Evolutionary conservation across 805 yeast genomes (phyloP), one percentile per base, ranked within the genome.

Genomic region (Candida hispaniensis): DNA sequence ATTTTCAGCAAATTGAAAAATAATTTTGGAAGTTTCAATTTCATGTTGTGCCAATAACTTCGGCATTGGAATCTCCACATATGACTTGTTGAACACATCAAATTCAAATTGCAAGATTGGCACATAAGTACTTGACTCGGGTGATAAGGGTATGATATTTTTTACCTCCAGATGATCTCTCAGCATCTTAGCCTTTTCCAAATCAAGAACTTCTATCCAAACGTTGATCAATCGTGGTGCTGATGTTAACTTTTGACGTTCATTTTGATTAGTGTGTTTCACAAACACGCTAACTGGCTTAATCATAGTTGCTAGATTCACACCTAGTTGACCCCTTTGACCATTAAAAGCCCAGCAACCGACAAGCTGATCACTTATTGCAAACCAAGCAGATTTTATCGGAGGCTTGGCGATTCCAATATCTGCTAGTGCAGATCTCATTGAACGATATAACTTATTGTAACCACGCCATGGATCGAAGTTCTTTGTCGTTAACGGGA

Each of bases 321-420:
- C 40, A 1, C 50, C 58, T 14, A 55, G 40, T 3, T 22, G 35
- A 9, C 59, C 60, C 7, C 30, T 15, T 7, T 38, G 25, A 2
- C 60, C 60, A 6, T 43, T 35, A 32, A 55, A 50, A 13, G 59
- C 52, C 60, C 60, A 55, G 43, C 60, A 55, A 16, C 41, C 36
- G n/a, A 44, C 38, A 6, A 41, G 25, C 7, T 45, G 47, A 1
- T 42, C 27, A 7, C 27, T 21, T 8, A 52, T 43, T 7, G 49
- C 51, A 12, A 39, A 41, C 17, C 30, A 46, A 4, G 47, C 44
- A 4, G 34, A 15, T 26, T 43, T 25, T 2, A 43, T 26, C 6
- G 25, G 26, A 9, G 39, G 25, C 18, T 39, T 29, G 3, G 45
- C 49, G 7, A 45, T 16, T n/a, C 47, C 49, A 14, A 40, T 34